Percentiles rank a stretch among this genome's conserved stretches.
Evolutionary conservation across 2,329 filamentous ascomycete genomes (phyloP).

Genomic region (Aspergillus flavus): DNA sequence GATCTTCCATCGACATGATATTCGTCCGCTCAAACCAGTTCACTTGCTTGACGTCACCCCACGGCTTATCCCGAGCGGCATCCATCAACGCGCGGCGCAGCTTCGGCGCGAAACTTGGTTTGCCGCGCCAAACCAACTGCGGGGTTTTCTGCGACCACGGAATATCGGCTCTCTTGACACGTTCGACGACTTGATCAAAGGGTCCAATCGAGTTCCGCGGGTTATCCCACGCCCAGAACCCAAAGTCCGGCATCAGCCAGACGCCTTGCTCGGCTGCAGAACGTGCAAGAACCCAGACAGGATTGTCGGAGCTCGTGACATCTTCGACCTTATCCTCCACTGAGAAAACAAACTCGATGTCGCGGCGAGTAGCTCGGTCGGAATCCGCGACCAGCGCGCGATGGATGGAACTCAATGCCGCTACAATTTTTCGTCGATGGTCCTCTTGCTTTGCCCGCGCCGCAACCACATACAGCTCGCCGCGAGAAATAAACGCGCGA

Average conservation of each 20-base stretch:
- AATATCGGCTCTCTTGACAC: constrained; percentile 29
- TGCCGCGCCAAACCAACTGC: constrained; percentile 54
- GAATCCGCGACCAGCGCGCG: constrained; percentile 49
- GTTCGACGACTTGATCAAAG: constrained; percentile 39
- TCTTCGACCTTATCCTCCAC: constrained; percentile 49
- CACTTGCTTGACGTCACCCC: constrained; percentile 51
- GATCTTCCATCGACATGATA: constrained; percentile 53
- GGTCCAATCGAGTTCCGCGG: constrained; percentile 37
- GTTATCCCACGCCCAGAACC: constrained; percentile 54
- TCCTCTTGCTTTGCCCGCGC: constrained; percentile 37
- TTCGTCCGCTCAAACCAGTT: constrained; percentile 45
- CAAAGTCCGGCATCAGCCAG: constrained; percentile 58
- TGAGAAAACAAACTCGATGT: constrained; percentile 53
- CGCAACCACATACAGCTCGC: constrained; percentile 36
- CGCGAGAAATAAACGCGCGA: constrained; percentile 35
- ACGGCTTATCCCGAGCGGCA: constrained; percentile 42
- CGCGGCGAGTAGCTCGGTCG: constrained; percentile 36
- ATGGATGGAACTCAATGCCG: constrained; percentile 51
- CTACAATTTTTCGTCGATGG: constrained; percentile 42
- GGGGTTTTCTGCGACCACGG: constrained; percentile 42
- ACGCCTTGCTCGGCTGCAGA: constrained; percentile 43
- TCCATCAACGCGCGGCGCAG: constrained; percentile 45
- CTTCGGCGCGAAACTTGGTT: constrained; percentile 45
- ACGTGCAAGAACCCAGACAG: constrained; percentile 50
- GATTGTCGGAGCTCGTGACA: constrained; percentile 34